Percentiles rank a stretch among this genome's conserved stretches.
These are phyloP conservation scores for Fusarium sp. DNA, from an alignment of 2,329 filamentous ascomycete genomes.

Conservation along the genomic window DNA sequence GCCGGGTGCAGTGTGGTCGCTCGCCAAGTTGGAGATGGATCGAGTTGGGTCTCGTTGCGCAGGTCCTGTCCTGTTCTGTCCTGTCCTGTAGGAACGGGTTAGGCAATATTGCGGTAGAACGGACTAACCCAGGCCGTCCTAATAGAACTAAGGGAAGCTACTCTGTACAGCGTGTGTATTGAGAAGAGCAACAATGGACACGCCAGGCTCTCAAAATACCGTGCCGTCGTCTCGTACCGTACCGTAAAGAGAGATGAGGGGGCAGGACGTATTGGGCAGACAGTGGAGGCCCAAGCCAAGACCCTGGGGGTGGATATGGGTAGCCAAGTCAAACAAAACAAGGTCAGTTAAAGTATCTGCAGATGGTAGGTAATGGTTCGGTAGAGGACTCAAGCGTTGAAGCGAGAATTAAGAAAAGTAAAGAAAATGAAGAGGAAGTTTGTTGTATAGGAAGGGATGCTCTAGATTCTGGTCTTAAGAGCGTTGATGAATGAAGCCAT, in stretches of 20 bases:
- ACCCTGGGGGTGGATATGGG: conserved; percentile 31
- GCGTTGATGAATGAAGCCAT: conserved; percentile 6
- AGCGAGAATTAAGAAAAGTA: not conserved
- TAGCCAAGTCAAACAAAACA: not conserved
- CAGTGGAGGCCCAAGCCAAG: conserved; percentile 43
- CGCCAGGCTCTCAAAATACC: conserved; percentile 7
- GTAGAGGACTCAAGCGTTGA: conserved; percentile 13
- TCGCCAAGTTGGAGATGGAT: conserved; percentile 39
- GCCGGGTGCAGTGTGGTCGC: conserved; percentile 37
- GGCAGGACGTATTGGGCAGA: conserved; percentile 40
- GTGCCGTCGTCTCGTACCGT: not conserved
- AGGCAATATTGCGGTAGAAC: not conserved
- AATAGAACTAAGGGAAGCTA: conserved; percentile 4
- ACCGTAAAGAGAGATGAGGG: conserved; percentile 20
- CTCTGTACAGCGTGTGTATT: not conserved
- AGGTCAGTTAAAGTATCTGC: not conserved
- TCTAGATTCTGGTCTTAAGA: conserved; percentile 7
- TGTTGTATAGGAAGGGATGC: conserved; percentile 1
- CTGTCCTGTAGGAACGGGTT: not conserved
- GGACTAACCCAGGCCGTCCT: conserved; percentile 17
- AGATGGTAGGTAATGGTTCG: not conserved
- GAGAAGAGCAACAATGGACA: conserved; percentile 12
- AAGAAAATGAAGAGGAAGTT: not conserved
- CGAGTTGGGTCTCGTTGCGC: conserved; percentile 28
- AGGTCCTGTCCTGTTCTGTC: not conserved